phyloP scores from a whole-genome alignment of 352 stramenopile species.

The Globisporangium solare region DNA sequence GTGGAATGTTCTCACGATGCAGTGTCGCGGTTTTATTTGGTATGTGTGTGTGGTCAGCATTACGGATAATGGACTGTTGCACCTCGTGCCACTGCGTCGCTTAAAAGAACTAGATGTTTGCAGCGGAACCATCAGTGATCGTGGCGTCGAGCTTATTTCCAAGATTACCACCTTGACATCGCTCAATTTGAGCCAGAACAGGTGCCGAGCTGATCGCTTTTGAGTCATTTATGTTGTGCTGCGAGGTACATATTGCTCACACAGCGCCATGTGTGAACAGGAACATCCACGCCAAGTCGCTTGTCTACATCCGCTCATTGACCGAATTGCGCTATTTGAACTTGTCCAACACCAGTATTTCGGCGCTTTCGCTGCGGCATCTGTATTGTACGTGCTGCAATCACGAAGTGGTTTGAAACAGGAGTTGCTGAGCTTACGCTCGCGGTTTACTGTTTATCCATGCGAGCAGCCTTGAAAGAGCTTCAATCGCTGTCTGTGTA shows the following conservation, averaged over 20 bases:
- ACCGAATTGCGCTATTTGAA: conserved; percentile 63
- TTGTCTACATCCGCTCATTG: conserved; percentile 54
- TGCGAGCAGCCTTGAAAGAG: conserved; percentile 41
- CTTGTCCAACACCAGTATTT: conserved; percentile 72
- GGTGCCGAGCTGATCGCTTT: conserved; percentile 15
- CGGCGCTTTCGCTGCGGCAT: conserved; percentile 57
- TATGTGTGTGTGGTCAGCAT: conserved; percentile 35
- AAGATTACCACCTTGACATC: conserved; percentile 65
- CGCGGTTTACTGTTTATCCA: not conserved
- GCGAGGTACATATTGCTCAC: too few relatives aligned
- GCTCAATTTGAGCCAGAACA: conserved; percentile 84
- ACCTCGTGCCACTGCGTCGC: conserved; percentile 43
- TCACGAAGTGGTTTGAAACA: not conserved
- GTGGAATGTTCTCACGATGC: not conserved
- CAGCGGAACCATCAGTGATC: conserved; percentile 59
- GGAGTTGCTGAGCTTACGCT: too few relatives aligned
- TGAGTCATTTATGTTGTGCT: too few relatives aligned
- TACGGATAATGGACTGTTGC: conserved; percentile 62
- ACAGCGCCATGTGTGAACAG: conserved; percentile 16
- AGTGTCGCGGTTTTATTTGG: too few relatives aligned
- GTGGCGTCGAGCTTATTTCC: conserved; percentile 68
- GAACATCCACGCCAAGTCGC: conserved; percentile 66
- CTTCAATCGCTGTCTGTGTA: conserved; percentile 55
- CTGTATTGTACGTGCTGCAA: conserved; percentile 44
- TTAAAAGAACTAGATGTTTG: conserved; percentile 67